phyloP scores from a whole-genome alignment of 2,329 filamentous ascomycete genomes.

The Thermothelomyces thermophilus region DNA sequence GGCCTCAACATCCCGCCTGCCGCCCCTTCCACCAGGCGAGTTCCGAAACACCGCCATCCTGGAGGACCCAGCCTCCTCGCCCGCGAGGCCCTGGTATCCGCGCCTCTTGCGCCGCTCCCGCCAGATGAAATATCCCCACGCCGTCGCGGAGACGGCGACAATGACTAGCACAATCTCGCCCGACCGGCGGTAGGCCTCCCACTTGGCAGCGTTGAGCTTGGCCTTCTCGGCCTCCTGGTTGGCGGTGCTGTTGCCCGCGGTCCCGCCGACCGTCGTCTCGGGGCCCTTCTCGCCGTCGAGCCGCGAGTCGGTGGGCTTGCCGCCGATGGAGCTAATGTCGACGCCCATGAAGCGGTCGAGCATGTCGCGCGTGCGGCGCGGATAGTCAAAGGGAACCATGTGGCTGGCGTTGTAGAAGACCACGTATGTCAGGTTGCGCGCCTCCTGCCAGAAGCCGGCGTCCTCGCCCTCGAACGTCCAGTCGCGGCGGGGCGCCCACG shows the following conservation, averaged over 20 bases:
- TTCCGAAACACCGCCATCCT: conserved; percentile 42
- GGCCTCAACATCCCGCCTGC: conserved; percentile 51
- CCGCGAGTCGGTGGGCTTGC: conserved; percentile 66
- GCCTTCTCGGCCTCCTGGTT: conserved; percentile 64
- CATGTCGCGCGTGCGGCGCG: conserved; percentile 86
- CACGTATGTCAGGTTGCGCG: conserved; percentile 91
- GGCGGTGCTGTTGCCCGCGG: conserved; percentile 50
- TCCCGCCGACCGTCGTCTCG: conserved; percentile 69
- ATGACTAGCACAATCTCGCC: conserved; percentile 81
- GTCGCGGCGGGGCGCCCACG: conserved; percentile 83
- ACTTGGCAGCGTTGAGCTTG: conserved; percentile 73
- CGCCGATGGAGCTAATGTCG: conserved; percentile 83
- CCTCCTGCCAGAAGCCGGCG: conserved; percentile 89
- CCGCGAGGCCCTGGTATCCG: conserved; percentile 47
- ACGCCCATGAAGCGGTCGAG: conserved; percentile 93
- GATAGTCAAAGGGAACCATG: conserved; percentile 96
- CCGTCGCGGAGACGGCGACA: conserved; percentile 63
- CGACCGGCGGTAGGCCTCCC: conserved; percentile 81
- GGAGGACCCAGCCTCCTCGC: conserved; percentile 30
- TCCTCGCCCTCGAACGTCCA: conserved; percentile 89
- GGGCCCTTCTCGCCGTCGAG: conserved; percentile 81
- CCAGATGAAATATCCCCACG: conserved; percentile 71
- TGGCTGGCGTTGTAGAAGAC: conserved; percentile 93
- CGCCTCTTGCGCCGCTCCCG: conserved; percentile 49
- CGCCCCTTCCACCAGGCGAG: conserved; percentile 27